These are phyloP conservation scores for Colletotrichum tropicicola DNA, from an alignment of 2,329 filamentous ascomycete genomes.

Conservation along the genomic window DNA sequence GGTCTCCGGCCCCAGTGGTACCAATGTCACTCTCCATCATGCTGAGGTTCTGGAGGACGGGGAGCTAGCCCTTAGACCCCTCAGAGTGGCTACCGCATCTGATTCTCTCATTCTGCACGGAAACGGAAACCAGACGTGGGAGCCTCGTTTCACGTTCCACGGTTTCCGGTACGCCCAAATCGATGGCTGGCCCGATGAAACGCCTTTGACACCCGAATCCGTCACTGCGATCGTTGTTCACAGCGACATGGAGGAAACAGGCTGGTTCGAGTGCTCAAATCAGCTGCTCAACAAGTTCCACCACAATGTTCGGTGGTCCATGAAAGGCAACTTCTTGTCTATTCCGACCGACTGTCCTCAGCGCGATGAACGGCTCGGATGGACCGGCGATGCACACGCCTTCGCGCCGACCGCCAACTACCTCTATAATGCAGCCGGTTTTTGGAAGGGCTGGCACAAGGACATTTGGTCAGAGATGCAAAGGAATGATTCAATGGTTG, in stretches of 20 bases:
- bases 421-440: conserved; percentile 60
- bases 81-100: conserved; percentile 51
- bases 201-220: conserved; percentile 31
- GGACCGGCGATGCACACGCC: conserved; percentile 60
- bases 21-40: conserved; percentile 56
- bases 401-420: conserved; percentile 62
- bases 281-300: conserved; percentile 61
- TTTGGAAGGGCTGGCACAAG: conserved; percentile 59
- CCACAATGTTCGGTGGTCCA: conserved; percentile 63
- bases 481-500: conserved; percentile 32
- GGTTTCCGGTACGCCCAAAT: conserved; percentile 62
- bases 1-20: conserved; percentile 45
- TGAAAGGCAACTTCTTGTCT: conserved; percentile 66
- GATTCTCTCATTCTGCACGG: conserved; percentile 48
- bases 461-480: conserved; percentile 51
- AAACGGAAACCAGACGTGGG: conserved; percentile 40
- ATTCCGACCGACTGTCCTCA: conserved; percentile 68
- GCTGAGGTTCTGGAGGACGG: conserved; percentile 63
- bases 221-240: conserved; percentile 50
- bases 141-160: conserved; percentile 62
- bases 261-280: conserved; percentile 62
- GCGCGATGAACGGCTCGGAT: conserved; percentile 62
- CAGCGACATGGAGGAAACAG: conserved; percentile 59
- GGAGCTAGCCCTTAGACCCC: conserved; percentile 50
- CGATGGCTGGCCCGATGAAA: conserved; percentile 48